Evolutionary conservation across 1,284 basidiomycete genomes (phyloP).

Genomic region (Xanthoconium separans): DNA sequence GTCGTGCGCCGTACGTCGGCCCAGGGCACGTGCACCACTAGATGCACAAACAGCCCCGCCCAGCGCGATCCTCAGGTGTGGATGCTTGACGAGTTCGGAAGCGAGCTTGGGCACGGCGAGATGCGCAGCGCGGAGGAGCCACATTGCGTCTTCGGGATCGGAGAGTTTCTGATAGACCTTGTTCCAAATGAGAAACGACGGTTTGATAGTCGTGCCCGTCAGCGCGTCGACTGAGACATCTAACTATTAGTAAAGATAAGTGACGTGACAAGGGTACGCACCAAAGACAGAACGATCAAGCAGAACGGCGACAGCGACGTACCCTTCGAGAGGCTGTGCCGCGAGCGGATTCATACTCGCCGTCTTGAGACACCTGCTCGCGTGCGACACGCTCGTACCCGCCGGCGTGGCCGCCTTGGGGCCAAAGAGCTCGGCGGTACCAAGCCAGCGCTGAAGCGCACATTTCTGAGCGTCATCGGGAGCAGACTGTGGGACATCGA

Average conservation of each 20-base stretch:
- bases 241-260: slow-evolving; percentile 4
- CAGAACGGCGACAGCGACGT: slow-evolving; percentile 70
- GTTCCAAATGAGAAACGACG: slow-evolving; percentile 85
- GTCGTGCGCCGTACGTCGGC: slow-evolving; percentile 53
- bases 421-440: slow-evolving; percentile 51
- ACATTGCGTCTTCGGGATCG: slow-evolving; percentile 68
- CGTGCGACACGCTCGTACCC: too few species aligned
- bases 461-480: slow-evolving; percentile 67
- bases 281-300: slow-evolving; percentile 47
- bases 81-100: slow-evolving; percentile 54
- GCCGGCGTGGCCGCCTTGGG: too few species aligned
- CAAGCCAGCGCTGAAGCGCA: slow-evolving; percentile 53
- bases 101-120: slow-evolving; percentile 52
- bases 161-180: slow-evolving; percentile 78
- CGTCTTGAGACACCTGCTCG: slow-evolving; percentile 69
- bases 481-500: too few species aligned
- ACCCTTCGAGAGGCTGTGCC: slow-evolving; percentile 81
- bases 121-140: slow-evolving; percentile 74
- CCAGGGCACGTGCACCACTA: slow-evolving; percentile 59
- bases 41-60: slow-evolving; percentile 66
- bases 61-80: slow-evolving; percentile 54
- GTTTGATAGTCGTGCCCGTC: slow-evolving; percentile 54
- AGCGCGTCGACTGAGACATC: slow-evolving; percentile 44
- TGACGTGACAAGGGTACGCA: too few species aligned
- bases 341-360: slow-evolving; percentile 54